Evolutionary conservation across 208 protist genomes (phyloP).

Genomic region (Acanthamoeba royreba): DNA sequence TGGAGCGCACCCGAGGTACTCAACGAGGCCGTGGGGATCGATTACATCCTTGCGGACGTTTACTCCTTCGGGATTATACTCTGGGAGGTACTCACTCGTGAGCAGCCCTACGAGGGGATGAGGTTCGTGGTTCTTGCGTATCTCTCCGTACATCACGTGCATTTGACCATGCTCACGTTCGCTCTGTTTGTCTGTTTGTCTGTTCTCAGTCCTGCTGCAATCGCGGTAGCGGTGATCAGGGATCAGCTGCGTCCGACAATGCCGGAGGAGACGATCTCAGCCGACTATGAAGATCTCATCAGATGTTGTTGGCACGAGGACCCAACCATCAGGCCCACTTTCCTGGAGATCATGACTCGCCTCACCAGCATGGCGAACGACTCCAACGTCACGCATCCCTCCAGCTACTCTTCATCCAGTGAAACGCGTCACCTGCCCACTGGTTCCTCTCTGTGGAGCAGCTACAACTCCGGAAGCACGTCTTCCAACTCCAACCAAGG

Average conservation of each 20-base stretch:
- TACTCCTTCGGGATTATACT: neutral
- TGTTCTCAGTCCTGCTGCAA: neutral
- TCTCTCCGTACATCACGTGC: neutral
- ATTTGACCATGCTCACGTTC: neutral
- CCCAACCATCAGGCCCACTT: neutral
- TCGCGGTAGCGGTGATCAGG: conserved; percentile 15
- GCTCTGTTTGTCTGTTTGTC: neutral
- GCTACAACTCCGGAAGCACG: neutral
- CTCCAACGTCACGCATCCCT: neutral
- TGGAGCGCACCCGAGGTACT: neutral
- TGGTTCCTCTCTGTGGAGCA: neutral
- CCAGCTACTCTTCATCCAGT: neutral
- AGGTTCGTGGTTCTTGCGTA: neutral
- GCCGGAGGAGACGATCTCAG: neutral
- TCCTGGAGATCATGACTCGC: neutral
- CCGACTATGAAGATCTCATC: neutral
- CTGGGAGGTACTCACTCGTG: conserved; percentile 2
- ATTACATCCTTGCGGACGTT: neutral
- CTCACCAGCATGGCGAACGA: neutral
- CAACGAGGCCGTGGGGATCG: neutral
- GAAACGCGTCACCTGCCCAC: neutral
- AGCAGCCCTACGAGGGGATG: neutral
- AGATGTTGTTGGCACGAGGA: neutral
- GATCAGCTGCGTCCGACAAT: neutral
- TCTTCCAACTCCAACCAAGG: neutral